These are phyloP conservation scores for Lantana camara DNA, from an alignment of 257 asterid species.

Conservation along the genomic window DNA sequence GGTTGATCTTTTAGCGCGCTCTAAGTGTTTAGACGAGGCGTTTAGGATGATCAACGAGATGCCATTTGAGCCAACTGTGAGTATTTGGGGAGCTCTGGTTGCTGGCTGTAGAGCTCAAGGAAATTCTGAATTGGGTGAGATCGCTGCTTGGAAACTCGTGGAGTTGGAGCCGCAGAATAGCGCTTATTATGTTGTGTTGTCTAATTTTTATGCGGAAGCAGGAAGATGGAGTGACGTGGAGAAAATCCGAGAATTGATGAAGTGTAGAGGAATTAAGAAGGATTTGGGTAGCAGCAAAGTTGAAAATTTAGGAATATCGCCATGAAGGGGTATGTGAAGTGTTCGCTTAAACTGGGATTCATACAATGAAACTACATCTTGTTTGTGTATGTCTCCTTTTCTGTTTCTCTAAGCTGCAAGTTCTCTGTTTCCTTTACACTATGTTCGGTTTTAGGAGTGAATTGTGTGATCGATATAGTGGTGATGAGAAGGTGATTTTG, in stretches of 20 bases:
- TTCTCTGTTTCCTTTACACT: too few relatives aligned
- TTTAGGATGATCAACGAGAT: constrained; percentile 43
- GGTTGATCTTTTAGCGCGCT: constrained; percentile 65
- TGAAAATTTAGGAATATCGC: constrained; percentile 27
- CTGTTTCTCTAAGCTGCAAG: too few relatives aligned
- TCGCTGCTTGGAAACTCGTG: constrained; percentile 70
- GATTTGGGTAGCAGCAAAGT: constrained; percentile 58
- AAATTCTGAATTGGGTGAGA: constrained; percentile 49
- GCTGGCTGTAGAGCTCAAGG: constrained; percentile 55
- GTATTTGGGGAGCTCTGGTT: constrained; percentile 73
- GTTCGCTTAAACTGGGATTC: neutral
- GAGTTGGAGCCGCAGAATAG: constrained; percentile 56
- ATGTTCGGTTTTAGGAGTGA: too few relatives aligned
- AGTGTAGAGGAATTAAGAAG: constrained; percentile 52
- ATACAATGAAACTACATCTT: neutral
- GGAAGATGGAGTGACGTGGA: constrained; percentile 61
- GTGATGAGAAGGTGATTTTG: too few relatives aligned
- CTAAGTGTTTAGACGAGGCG: constrained; percentile 53
- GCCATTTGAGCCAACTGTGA: constrained; percentile 57
- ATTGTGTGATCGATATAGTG: too few relatives aligned
- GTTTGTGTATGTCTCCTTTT: neutral
- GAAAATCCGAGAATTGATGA: constrained; percentile 53
- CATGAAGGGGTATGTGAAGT: constrained; percentile 26
- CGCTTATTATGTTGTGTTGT: constrained; percentile 52
- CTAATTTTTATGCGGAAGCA: constrained; percentile 65